Evolutionary conservation across 2,329 filamentous ascomycete species (phyloP), one percentile per base, ranked within the genome.

Genomic region (Shiraia bambusicola): DNA sequence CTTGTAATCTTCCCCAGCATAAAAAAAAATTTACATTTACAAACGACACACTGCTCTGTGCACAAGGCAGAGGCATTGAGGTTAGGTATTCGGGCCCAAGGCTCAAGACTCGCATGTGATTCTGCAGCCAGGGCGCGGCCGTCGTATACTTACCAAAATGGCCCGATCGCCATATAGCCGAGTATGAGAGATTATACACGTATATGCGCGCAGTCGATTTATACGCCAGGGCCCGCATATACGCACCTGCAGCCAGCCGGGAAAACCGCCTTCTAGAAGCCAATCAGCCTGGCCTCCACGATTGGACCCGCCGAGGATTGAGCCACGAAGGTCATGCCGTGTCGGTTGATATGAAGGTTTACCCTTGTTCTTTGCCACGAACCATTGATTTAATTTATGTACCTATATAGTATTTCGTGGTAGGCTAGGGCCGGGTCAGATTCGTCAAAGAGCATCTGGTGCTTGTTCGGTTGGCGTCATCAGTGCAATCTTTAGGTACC

Each of bases 91-190:
- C 9, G 15, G 14, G 34, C 33, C 14, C 47, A 47, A 41, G 43
- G 32, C 37, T 30, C 42, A 40, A 37, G 27, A 32, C 47, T 56
- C 56, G 55, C 63, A 65, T 65, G 59, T 64, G 60, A 63, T 49
- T 41, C 42, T 51, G 45, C 49, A 42, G 55, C 52, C 49, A 55
- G 42, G 33, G 35, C 40, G 48, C 51, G 49, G 43, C 42, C 48
- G 40, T 37, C 42, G 44, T 58, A 56, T 50, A 50, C n/a, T n/a
- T n/a, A n/a, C 49, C 52, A 28, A 40, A 46, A 34, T 35, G 53
- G 51, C 47, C 52, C 49, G 56, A 65, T 65, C 58, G 54, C 53
- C 60, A 65, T 61, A 61, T 64, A 65, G 54, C 63, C 63, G 58
- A 61, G 52, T 55, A 54, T 57, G 45, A 55, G 52, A 42, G 28